Evolutionary conservation across 768 basidiomycete species (phyloP).

Genomic region (Amanita rubescens): DNA sequence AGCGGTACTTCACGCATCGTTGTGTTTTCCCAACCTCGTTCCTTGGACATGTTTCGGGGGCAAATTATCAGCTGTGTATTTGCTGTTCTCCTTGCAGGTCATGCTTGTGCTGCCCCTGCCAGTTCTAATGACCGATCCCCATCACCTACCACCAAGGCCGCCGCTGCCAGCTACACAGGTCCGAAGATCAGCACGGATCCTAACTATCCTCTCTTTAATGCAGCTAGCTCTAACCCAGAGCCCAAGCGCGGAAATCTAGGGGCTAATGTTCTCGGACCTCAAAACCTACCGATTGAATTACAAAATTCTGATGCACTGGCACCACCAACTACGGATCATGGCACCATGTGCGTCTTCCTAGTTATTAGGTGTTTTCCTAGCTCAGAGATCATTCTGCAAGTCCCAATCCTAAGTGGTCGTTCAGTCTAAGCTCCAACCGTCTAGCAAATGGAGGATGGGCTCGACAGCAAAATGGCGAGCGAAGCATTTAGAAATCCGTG

Average conservation of each 20-base stretch:
- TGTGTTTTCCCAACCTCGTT: background rate
- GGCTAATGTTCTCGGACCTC: conserved; percentile 34
- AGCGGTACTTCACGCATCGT: background rate
- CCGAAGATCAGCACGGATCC: conserved; percentile 34
- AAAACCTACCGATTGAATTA: conserved; percentile 30
- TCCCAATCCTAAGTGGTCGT: conserved; percentile 50
- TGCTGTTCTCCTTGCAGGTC: background rate
- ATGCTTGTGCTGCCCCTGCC: background rate
- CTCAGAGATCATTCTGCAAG: conserved; percentile 19
- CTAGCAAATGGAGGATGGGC: conserved; percentile 55
- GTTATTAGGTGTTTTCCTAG: background rate
- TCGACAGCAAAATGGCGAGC: conserved; percentile 43
- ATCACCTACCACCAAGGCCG: background rate
- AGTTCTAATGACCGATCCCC: background rate
- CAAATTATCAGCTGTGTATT: background rate
- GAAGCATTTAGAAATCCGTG: background rate
- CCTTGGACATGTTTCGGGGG: background rate
- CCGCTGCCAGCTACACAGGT: background rate
- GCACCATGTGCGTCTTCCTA: conserved; percentile 29
- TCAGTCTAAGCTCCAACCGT: conserved; percentile 47
- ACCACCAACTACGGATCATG: conserved; percentile 38
- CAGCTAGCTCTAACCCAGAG: conserved; percentile 17
- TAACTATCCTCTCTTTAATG: conserved; percentile 35
- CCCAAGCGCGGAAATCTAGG: conserved; percentile 34
- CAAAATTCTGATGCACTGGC: conserved; percentile 39